Percentiles rank a stretch among this genome's conserved stretches.
phyloP scores from a whole-genome alignment of 371 early-diverging fungal species.

The Rhizopus sp. region DNA sequence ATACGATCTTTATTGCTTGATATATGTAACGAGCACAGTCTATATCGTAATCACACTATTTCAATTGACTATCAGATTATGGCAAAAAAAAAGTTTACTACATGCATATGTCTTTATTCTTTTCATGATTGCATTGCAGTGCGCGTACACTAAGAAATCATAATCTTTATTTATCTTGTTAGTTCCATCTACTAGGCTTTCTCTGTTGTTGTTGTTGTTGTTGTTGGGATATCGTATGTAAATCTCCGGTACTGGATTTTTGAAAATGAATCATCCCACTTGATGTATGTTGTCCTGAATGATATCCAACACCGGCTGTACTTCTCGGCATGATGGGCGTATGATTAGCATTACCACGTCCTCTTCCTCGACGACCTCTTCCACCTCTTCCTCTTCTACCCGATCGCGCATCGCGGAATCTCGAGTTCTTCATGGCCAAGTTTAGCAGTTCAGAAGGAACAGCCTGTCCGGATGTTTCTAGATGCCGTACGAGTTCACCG shows the following conservation, averaged over 20 bases:
- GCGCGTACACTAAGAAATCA: too few relatives aligned
- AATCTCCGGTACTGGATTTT: slow-evolving; percentile 33
- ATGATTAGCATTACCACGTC: slow-evolving; percentile 13
- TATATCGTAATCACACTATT: too few relatives aligned
- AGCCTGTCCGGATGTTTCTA: slow-evolving; percentile 67
- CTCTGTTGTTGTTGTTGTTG: slow-evolving; percentile 1
- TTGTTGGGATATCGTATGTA: slow-evolving; percentile 15
- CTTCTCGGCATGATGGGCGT: neutral
- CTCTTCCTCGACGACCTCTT: slow-evolving; percentile 39
- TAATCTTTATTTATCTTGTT: neutral
- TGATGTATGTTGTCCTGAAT: neutral
- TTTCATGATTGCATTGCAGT: neutral
- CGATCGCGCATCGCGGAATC: slow-evolving; percentile 57
- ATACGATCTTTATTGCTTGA: too few relatives aligned
- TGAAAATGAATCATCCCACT: slow-evolving; percentile 27
- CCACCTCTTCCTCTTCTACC: slow-evolving; percentile 44
- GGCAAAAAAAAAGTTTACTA: too few relatives aligned
- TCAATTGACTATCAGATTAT: too few relatives aligned
- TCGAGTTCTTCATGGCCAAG: slow-evolving; percentile 74
- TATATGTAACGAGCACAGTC: too few relatives aligned
- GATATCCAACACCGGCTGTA: neutral
- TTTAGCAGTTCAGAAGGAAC: slow-evolving; percentile 67
- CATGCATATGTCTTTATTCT: neutral
- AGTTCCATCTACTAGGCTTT: slow-evolving; percentile 20
- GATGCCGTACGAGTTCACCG: slow-evolving; percentile 71